Conservation (phyloP, 208 protist species). For the Trichomonas tenax region DNA sequence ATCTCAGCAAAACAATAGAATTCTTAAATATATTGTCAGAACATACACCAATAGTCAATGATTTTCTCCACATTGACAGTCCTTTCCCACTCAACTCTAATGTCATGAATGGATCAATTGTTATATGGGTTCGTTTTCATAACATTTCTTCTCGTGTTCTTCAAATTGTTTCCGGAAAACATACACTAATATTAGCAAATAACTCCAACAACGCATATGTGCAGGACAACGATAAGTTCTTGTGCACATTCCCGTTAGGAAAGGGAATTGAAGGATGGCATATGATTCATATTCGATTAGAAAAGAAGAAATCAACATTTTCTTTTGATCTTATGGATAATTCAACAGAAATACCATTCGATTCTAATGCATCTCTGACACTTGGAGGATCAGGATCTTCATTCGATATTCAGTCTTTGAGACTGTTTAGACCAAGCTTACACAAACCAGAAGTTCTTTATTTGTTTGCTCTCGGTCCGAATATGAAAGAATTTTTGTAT, state of each 20-base stretch:
- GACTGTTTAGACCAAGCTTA: neutral
- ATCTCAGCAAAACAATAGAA: neutral
- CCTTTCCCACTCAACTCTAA: neutral
- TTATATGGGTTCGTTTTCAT: neutral
- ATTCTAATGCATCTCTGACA: neutral
- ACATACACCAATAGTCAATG: neutral
- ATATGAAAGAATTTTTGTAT: neutral
- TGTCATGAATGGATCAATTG: neutral
- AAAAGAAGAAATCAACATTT: neutral
- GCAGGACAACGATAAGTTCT: neutral
- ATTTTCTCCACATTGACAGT: neutral
- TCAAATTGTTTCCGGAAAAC: neutral
- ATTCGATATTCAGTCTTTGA: neutral
- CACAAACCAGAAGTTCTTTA: neutral
- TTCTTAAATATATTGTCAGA: neutral
- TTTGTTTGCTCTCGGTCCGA: neutral
- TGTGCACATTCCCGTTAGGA: neutral
- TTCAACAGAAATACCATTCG: neutral
- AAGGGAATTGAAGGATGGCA: neutral
- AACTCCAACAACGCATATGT: neutral
- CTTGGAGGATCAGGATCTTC: neutral
- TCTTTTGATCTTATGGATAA: neutral
- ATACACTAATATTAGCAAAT: neutral
- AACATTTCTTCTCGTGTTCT: neutral
- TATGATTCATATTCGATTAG: neutral